Conservation (phyloP, 208 protist genomes). For the Leishmania major region DNA sequence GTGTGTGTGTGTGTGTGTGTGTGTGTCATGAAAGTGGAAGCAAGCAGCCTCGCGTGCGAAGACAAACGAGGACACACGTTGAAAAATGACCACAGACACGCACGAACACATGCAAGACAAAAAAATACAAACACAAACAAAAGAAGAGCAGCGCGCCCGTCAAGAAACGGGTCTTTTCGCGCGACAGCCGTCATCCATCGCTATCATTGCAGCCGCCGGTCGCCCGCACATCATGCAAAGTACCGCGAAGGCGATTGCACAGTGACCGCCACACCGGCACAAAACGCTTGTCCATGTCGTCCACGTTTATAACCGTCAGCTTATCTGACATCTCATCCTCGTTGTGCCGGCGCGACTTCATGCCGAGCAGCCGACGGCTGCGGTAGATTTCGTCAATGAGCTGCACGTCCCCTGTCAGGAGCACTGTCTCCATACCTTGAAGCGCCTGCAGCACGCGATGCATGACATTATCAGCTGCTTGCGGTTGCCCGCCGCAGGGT, state of each 20-base stretch:
- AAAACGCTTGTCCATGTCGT: conserved; percentile 66
- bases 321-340: conserved; percentile 33
- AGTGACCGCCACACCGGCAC: conserved; percentile 75
- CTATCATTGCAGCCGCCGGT: conserved; percentile 10
- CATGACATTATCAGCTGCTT: conserved; percentile 81
- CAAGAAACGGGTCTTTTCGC: background rate
- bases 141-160: background rate
- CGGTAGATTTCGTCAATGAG: conserved; percentile 44
- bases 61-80: background rate
- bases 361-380: conserved; percentile 38
- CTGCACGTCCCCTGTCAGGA: conserved; percentile 58
- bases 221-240: background rate
- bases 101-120: background rate
- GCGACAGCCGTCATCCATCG: conserved; percentile 1
- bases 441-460: conserved; percentile 53
- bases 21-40: background rate
- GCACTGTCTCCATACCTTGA: conserved; percentile 41
- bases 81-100: background rate
- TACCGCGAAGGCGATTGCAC: conserved; percentile 25
- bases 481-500: conserved; percentile 70
- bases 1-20: background rate
- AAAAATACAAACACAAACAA: background rate
- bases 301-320: conserved; percentile 63
- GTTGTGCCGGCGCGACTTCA: conserved; percentile 55
- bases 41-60: background rate